Evolutionary conservation across 257 asterid species (phyloP), one percentile per base, ranked within the genome.

Genomic region (Solanum lycopersicoides): DNA sequence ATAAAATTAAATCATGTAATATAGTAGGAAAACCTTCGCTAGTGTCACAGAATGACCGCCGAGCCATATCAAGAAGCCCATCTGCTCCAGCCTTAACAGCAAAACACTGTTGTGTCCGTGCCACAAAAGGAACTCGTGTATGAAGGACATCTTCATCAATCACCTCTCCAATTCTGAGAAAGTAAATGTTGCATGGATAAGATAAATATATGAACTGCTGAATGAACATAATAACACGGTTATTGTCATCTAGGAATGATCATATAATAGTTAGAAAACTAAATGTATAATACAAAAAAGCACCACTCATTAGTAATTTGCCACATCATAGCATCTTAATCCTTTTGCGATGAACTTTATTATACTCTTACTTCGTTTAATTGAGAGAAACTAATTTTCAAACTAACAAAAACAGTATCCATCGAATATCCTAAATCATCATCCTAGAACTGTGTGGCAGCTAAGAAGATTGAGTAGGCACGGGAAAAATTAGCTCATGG

Each of bases 81-180:
- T 97, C 99, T 77, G 91, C 93, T 91, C 98, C 99, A 83, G 98
- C 96, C 96, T 95, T 95, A 87, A 97, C 95, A 89, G 98, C 99
- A 93, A 97, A 97, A 92, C 99, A 97, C 88, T 97, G 99, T 88
- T 97, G 98, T 86, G 98, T 97, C 71, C 97, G 95, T 84, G 98
- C 98, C 85, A 97, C 98, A 92, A 97, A 94, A 86, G 99, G 98
- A 90, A 90, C 98, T 73, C 99, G 95, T 63, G 98, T 92, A 90
- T 95, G 98, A 89, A 97, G 98, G 90, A 94, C 98, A 89, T 95
- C 99, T 88, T 94, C 99, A 88, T 95, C 98, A 89, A 97, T 97
- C 91, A 93, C 96, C 91, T 95, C 99, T 79, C 95, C 98, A 82
- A 97, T 93, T 97, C 99, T 95, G 89, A 74, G 88, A 79, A 87